Conservation (phyloP, 1,284 basidiomycete genomes). For the Leccinum pachyderme region DNA sequence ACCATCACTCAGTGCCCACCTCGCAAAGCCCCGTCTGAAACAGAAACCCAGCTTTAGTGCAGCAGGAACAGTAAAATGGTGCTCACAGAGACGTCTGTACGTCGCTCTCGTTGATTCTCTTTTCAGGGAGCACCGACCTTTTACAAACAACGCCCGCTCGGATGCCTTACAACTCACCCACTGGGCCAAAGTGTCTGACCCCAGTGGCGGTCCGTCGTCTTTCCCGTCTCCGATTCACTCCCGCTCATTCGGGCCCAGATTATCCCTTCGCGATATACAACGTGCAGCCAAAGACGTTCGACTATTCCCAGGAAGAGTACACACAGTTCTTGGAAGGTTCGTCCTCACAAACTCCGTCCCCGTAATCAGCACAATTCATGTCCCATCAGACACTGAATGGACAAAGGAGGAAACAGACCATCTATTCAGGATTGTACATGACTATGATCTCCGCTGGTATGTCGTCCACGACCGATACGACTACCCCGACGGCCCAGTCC, state of each 20-base stretch:
- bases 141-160: conserved; percentile 63
- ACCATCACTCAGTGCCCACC: conserved; percentile 74
- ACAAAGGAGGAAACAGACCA: conserved; percentile 94
- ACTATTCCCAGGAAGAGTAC: conserved; percentile 93
- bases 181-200: conserved; percentile 66
- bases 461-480: conserved; percentile 91
- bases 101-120: not conserved
- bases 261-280: conserved; percentile 85
- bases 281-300: conserved; percentile 64
- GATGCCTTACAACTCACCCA: conserved; percentile 63
- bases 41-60: conserved; percentile 75
- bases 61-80: conserved; percentile 67
- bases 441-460: conserved; percentile 90
- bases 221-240: not conserved
- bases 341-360: conserved; percentile 14
- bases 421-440: conserved; percentile 77
- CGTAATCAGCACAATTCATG: conserved; percentile 2
- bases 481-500: conserved; percentile 50
- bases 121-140: conserved; percentile 70
- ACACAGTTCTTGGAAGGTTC: conserved; percentile 73
- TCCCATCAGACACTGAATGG: conserved; percentile 75
- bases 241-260: conserved; percentile 39
- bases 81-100: not conserved
- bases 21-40: conserved; percentile 82
- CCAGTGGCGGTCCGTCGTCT: conserved; percentile 48